These are phyloP conservation scores for Gossypium herbaceum DNA, from an alignment of 345 rosid genomes.

Conservation along the genomic window DNA sequence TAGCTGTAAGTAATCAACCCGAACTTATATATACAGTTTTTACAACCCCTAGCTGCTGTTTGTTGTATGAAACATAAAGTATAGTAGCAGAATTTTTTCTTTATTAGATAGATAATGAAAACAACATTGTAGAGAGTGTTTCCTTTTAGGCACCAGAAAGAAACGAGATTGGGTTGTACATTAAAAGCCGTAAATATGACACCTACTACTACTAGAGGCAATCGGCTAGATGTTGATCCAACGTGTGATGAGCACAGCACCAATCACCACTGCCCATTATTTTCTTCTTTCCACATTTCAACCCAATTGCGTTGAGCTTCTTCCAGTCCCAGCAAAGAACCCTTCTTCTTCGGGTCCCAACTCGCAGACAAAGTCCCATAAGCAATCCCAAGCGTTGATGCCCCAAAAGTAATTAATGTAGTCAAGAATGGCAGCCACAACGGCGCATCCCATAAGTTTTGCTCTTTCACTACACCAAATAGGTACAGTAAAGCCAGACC, in stretches of 20 bases:
- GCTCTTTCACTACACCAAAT: neutral
- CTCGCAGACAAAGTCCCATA: neutral
- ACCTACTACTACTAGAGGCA: neutral
- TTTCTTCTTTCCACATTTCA: constrained; percentile 3
- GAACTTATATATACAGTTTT: neutral
- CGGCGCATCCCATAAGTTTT: neutral
- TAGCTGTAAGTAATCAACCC: constrained; percentile 12
- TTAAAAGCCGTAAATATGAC: neutral
- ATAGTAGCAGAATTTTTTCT: neutral
- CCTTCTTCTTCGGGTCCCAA: neutral
- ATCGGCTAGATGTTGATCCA: neutral
- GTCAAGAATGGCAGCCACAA: constrained; percentile 3
- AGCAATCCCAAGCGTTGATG: constrained; percentile 2
- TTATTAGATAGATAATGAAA: neutral
- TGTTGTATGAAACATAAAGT: neutral
- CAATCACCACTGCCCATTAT: neutral
- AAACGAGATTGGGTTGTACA: neutral
- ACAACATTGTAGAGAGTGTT: neutral
- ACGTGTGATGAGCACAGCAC: neutral
- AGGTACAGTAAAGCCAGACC: neutral
- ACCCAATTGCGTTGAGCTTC: constrained; percentile 6
- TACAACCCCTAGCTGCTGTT: neutral
- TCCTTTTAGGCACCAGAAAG: neutral
- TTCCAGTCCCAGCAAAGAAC: neutral
- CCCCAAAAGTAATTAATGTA: neutral